Conservation (phyloP, 2,329 filamentous ascomycete species). For the Rhynchosporium graminicola region DNA sequence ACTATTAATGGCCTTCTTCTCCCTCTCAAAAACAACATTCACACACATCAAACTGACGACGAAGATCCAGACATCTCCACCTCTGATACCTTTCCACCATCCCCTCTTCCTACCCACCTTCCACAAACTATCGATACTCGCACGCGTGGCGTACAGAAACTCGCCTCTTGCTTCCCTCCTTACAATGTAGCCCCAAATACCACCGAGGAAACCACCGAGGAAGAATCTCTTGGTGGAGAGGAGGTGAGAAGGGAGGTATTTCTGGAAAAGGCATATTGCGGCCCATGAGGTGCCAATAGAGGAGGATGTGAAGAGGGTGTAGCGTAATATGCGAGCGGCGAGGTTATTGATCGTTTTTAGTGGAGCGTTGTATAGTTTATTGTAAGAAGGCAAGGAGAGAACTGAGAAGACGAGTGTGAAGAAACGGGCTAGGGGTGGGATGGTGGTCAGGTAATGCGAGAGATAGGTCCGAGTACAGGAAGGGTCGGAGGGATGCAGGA, state of each 20-base stretch:
- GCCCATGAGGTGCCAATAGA: slow-evolving; percentile 88
- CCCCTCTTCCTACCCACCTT: slow-evolving; percentile 90
- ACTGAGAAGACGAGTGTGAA: slow-evolving; percentile 71
- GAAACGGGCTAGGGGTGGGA: slow-evolving; percentile 76
- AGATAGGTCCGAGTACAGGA: slow-evolving; percentile 86
- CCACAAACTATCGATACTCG: slow-evolving; percentile 83
- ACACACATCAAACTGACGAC: slow-evolving; percentile 76
- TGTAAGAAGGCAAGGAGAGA: slow-evolving; percentile 68
- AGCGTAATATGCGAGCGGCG: slow-evolving; percentile 68
- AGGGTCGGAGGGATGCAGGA: slow-evolving; percentile 84
- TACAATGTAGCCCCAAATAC: slow-evolving; percentile 81
- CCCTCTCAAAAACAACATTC: slow-evolving; percentile 58
- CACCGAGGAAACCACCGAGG: slow-evolving; percentile 81
- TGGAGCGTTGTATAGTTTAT: slow-evolving; percentile 68
- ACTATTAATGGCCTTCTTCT: slow-evolving; percentile 34
- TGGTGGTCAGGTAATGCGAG: slow-evolving; percentile 82
- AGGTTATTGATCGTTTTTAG: slow-evolving; percentile 66
- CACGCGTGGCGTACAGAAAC: slow-evolving; percentile 76
- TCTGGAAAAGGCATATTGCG: slow-evolving; percentile 85
- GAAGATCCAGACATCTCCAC: slow-evolving; percentile 84
- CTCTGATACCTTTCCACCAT: slow-evolving; percentile 81
- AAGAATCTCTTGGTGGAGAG: slow-evolving; percentile 87
- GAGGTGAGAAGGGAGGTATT: slow-evolving; percentile 70
- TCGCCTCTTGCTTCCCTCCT: slow-evolving; percentile 62
- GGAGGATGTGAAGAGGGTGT: slow-evolving; percentile 76